A percentile compares a stretch with the other conserved stretches of the same genome.
phyloP scores from a whole-genome alignment of 768 basidiomycete genomes.

The Tulasnella sp. region DNA sequence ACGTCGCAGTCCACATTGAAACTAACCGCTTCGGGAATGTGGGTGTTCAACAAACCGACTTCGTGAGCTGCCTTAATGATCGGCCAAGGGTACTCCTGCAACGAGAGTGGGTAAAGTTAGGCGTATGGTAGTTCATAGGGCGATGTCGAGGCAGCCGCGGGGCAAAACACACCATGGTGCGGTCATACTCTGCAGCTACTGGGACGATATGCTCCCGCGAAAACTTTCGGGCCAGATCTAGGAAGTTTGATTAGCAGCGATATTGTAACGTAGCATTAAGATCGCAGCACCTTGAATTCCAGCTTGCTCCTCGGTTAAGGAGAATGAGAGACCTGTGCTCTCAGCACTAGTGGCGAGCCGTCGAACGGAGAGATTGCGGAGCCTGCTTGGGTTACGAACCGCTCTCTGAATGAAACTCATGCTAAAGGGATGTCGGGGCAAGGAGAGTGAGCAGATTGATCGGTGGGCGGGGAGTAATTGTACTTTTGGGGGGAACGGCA shows the following conservation, averaged over 20 bases:
- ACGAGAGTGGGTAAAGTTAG: not conserved
- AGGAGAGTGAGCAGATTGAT: not conserved
- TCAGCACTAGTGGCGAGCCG: not conserved
- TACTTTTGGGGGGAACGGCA: not conserved
- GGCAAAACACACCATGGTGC: constrained; percentile 34
- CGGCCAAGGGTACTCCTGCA: constrained; percentile 37
- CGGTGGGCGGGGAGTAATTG: not conserved
- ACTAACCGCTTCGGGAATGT: constrained; percentile 38
- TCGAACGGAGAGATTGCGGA: not conserved
- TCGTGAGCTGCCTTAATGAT: constrained; percentile 40
- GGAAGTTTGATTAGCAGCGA: not conserved
- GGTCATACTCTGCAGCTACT: constrained; percentile 39
- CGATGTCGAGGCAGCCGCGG: not conserved
- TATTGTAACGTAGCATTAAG: too few relatives aligned
- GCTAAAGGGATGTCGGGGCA: not conserved
- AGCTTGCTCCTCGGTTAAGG: constrained; percentile 38
- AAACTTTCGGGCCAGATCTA: constrained; percentile 36
- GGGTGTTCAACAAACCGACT: constrained; percentile 39
- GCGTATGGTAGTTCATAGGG: not conserved
- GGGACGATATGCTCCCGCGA: constrained; percentile 36
- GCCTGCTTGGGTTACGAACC: not conserved
- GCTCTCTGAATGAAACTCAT: not conserved
- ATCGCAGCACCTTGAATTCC: constrained; percentile 34
- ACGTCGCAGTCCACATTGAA: not conserved
- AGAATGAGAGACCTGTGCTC: constrained; percentile 30